phyloP scores from a whole-genome alignment of 768 basidiomycete species.

The Serendipita sp. region DNA sequence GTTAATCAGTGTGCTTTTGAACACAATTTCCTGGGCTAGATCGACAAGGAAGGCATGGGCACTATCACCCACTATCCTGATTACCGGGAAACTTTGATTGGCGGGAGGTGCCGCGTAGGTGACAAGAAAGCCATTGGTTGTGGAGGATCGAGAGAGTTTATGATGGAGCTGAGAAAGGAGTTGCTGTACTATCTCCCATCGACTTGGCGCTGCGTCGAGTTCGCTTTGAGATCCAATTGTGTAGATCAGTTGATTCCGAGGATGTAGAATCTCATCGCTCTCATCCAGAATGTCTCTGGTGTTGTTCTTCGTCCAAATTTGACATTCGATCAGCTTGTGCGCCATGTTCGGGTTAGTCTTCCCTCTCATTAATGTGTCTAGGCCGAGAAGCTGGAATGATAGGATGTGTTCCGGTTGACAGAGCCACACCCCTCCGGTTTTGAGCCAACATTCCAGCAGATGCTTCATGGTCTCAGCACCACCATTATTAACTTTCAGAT shows the following conservation, averaged over 20 bases:
- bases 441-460: conserved; percentile 15
- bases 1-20: conserved; percentile 12
- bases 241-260: conserved; percentile 34
- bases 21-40: conserved; percentile 13
- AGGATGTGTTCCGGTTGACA: conserved; percentile 39
- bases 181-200: conserved; percentile 28
- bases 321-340: conserved; percentile 17
- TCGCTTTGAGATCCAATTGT: conserved; percentile 24
- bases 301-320: conserved; percentile 14
- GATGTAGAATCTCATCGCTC: conserved; percentile 24
- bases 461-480: not conserved
- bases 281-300: conserved; percentile 8
- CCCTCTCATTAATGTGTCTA: conserved; percentile 21
- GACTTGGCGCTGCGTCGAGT: conserved; percentile 26
- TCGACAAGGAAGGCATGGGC: conserved; percentile 9
- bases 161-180: conserved; percentile 15
- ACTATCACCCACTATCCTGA: not conserved
- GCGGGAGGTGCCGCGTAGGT: not conserved
- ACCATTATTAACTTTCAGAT: too few species aligned
- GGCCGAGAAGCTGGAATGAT: conserved; percentile 32
- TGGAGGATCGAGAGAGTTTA: too few species aligned
- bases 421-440: conserved; percentile 30
- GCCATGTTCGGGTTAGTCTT: not conserved
- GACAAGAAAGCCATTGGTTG: too few species aligned
- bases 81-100: not conserved